phyloP scores from a whole-genome alignment of 805 yeast genomes.

The Saturnispora gosingensis region DNA sequence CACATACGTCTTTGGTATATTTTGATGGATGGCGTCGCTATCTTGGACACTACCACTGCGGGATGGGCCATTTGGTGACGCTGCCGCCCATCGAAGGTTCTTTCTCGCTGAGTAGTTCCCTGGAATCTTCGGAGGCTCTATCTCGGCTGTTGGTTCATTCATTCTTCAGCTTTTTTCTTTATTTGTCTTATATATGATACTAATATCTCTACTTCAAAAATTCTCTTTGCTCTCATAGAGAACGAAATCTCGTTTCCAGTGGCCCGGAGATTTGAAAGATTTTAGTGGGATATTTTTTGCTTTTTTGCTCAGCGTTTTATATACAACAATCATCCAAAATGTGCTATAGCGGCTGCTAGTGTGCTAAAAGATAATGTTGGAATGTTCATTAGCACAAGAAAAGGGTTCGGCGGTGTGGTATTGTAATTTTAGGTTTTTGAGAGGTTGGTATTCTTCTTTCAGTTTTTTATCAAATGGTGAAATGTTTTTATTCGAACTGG shows the following conservation, averaged over 20 bases:
- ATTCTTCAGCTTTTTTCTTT: neutral
- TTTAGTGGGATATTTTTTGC: neutral
- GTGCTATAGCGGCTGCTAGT: no score
- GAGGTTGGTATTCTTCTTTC: no score
- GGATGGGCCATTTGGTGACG: conserved; percentile 13
- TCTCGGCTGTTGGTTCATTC: conserved; percentile 19
- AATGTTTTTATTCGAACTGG: no score
- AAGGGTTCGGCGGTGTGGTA: no score
- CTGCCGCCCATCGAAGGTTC: conserved; percentile 39
- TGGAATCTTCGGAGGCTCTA: conserved; percentile 35
- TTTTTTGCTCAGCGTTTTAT: neutral
- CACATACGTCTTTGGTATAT: conserved; percentile 50
- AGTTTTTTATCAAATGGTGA: no score
- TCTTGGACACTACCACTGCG: conserved; percentile 4
- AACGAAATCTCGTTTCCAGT: neutral
- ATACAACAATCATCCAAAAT: no score
- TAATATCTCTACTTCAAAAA: neutral
- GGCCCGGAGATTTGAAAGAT: neutral
- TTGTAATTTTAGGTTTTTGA: no score
- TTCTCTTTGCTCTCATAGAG: neutral
- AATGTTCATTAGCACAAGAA: no score
- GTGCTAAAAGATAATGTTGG: no score
- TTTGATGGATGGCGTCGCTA: conserved; percentile 60
- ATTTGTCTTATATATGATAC: neutral
- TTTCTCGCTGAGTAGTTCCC: conserved; percentile 52